Percentiles rank a stretch among this genome's conserved stretches.
phyloP scores from a whole-genome alignment of 1,284 basidiomycete species.

The Phylloboletellus chloephorus region DNA sequence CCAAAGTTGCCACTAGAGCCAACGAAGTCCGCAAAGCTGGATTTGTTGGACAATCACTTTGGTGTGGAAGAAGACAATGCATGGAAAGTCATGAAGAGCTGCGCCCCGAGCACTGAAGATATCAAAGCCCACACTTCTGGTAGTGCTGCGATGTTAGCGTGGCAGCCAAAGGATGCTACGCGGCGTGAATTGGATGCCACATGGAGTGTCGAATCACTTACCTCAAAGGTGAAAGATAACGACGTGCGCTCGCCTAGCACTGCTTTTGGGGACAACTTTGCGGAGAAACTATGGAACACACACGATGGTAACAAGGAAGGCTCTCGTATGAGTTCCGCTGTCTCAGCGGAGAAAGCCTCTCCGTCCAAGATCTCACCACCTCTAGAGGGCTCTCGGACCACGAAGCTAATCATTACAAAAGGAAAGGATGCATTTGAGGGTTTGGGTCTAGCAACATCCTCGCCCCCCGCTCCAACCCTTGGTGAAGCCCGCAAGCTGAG shows the following conservation, averaged over 20 bases:
- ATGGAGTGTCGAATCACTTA: slow-evolving; percentile 40
- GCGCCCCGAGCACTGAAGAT: slow-evolving; percentile 12
- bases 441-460: slow-evolving; percentile 48
- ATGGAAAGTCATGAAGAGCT: slow-evolving; percentile 43
- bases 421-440: slow-evolving; percentile 74
- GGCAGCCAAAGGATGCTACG: slow-evolving; percentile 24
- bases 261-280: slow-evolving; percentile 52
- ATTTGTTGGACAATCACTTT: slow-evolving; percentile 41
- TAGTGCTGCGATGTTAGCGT: slow-evolving; percentile 30
- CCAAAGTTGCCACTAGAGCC: slow-evolving; percentile 26
- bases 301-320: slow-evolving; percentile 33
- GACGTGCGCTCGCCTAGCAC: slow-evolving; percentile 12
- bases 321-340: slow-evolving; percentile 20
- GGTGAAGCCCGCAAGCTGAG: slow-evolving; percentile 69
- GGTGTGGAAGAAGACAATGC: slow-evolving; percentile 46
- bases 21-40: slow-evolving; percentile 29
- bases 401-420: slow-evolving; percentile 30
- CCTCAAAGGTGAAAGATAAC: slow-evolving; percentile 23
- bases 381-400: slow-evolving; percentile 26
- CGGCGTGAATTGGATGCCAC: slow-evolving; percentile 36
- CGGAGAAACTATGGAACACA: slow-evolving; percentile 48
- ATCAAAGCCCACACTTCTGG: slow-evolving; percentile 36
- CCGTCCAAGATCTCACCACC: slow-evolving; percentile 26
- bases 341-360: slow-evolving; percentile 21
- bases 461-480: slow-evolving; percentile 54